These are phyloP conservation scores for Pythium chondricola DNA, from an alignment of 352 stramenopile species.

Conservation along the genomic window DNA sequence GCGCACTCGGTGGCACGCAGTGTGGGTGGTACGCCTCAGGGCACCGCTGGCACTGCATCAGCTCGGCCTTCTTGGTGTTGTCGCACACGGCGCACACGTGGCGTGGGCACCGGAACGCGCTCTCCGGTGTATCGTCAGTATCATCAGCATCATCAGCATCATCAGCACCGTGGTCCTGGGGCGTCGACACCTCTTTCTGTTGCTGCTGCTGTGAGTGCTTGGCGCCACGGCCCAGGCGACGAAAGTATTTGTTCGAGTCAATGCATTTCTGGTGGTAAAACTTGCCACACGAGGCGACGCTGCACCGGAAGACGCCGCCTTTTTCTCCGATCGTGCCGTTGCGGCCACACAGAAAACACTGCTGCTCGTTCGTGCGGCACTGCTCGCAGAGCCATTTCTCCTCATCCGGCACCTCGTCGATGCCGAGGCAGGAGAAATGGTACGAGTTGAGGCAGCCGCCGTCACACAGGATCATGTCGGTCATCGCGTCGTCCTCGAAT, in stretches of 20 bases:
- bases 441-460: slow-evolving; percentile 89
- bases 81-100: slow-evolving; percentile 80
- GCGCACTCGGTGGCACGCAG: slow-evolving; percentile 87
- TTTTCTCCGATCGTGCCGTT: slow-evolving; percentile 87
- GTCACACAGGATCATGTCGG: slow-evolving; percentile 89
- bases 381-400: slow-evolving; percentile 89
- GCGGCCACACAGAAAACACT: slow-evolving; percentile 84
- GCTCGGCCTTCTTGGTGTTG: slow-evolving; percentile 68
- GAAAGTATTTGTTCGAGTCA: slow-evolving; percentile 51
- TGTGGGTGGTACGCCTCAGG: slow-evolving; percentile 89
- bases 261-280: slow-evolving; percentile 85
- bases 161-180: neutral
- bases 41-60: slow-evolving; percentile 90
- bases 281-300: slow-evolving; percentile 58
- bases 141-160: slow-evolving; percentile 21
- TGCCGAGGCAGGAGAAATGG: slow-evolving; percentile 88
- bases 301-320: slow-evolving; percentile 74
- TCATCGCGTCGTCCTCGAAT: slow-evolving; percentile 76
- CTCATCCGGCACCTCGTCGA: slow-evolving; percentile 59
- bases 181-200: neutral
- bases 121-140: slow-evolving; percentile 40
- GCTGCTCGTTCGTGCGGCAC: slow-evolving; percentile 82
- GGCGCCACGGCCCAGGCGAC: slow-evolving; percentile 28
- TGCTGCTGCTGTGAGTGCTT: slow-evolving; percentile 13
- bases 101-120: slow-evolving; percentile 84